A percentile compares a stretch with the other conserved stretches of the same genome.
These are phyloP conservation scores for Bruguiera hainesii DNA, from an alignment of 441 rosid genomes.

Conservation along the genomic window DNA sequence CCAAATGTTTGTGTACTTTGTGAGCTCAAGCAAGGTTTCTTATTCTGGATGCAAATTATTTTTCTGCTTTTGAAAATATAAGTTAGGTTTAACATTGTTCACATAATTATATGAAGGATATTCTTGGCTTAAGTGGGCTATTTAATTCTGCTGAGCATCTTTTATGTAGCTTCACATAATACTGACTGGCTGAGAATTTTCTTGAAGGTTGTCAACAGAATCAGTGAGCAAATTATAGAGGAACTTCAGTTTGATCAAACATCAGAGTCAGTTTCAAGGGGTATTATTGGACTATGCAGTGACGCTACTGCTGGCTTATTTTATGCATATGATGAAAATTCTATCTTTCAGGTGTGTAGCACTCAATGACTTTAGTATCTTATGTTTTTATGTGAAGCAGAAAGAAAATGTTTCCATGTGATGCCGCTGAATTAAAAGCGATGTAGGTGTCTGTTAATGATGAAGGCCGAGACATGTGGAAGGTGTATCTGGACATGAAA, in stretches of 20 bases:
- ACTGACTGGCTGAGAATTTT: not conserved
- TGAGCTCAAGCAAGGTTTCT: not conserved
- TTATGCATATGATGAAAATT: constrained; percentile 97
- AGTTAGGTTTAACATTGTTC: too few species aligned
- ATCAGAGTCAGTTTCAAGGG: constrained; percentile 79
- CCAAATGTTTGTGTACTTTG: constrained; percentile 10
- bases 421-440: constrained; percentile 24
- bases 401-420: constrained; percentile 19
- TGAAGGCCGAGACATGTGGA: constrained; percentile 99
- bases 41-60: not conserved
- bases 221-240: constrained; percentile 91
- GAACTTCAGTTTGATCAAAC: constrained; percentile 96
- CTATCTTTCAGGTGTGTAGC: constrained; percentile 80
- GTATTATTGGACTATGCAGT: constrained; percentile 90
- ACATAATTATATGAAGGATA: not conserved
- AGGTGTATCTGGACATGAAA: constrained; percentile 93
- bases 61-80: not conserved
- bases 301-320: constrained; percentile 97
- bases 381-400: constrained; percentile 5
- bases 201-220: constrained; percentile 89
- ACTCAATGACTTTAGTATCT: constrained; percentile 18
- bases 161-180: not conserved
- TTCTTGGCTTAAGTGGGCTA: not conserved
- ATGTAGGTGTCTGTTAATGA: constrained; percentile 90
- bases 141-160: not conserved